Evolutionary conservation across 2,329 filamentous ascomycete genomes (phyloP), one percentile per base, ranked within the genome.

Genomic region (Chrysosphaeria jannelii): DNA sequence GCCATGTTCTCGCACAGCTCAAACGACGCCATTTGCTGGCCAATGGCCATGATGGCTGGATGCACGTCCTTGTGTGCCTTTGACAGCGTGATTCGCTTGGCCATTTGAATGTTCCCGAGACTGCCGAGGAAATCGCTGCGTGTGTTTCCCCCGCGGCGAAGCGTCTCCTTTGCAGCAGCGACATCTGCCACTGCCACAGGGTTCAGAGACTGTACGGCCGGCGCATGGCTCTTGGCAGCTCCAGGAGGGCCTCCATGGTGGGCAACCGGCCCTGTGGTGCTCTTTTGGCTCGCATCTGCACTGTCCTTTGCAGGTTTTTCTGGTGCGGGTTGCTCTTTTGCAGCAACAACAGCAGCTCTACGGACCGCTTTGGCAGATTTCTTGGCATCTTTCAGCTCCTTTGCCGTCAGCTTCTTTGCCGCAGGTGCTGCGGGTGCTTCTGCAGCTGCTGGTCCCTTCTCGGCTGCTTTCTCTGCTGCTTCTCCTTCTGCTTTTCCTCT

Each of bases 341-440:
- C 49, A 14, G 50, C 49, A 39, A 68, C 75, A 36, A 55, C 61
- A 37, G 65, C 65, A 23, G 71, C 75, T 47, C 81, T 59, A 29
- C 75, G 57, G 22, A 78, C 78, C 24, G 72, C 70, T 48, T 91
- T 93, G 41, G 91, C 81, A 15, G 75, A 79, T 42, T 90, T 81
- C 30, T 70, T 69, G 40, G 63, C 66, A 36, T 79, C 81, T 47
- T 93, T 93, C 37, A 89, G 40, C 43, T 89, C 71, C 11, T 75
- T 76, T 17, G 57, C 57, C 2, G 70, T 63, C 15, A 72, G 48
- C 40, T 74, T 71, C 35, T 34, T 33, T 10, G 44, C 41, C 4
- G 40, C 25, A 5, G 37, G 24, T 25, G 26, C 27, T 9, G 14
- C 14, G n/a, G n/a, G 13, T 15, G 23, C 9, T 10, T 19, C 21